These are phyloP conservation scores for Trichoderma aggressivum DNA, from an alignment of 2,329 filamentous ascomycete genomes.

Conservation along the genomic window DNA sequence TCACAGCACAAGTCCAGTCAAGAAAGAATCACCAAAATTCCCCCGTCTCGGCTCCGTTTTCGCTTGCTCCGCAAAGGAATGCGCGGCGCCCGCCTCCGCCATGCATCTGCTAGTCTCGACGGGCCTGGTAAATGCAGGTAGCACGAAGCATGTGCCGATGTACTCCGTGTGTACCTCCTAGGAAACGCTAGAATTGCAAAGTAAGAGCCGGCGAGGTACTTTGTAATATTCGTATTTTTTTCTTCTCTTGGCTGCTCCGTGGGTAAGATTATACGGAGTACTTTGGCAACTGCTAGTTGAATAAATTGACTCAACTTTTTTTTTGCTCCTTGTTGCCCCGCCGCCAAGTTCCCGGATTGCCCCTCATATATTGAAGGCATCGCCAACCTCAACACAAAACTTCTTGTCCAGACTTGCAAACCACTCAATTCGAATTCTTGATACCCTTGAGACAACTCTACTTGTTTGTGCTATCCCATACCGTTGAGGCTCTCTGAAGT, in stretches of 20 bases:
- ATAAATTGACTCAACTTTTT: slow-evolving; percentile 1
- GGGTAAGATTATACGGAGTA: background rate
- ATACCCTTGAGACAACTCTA: background rate
- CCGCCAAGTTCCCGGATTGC: background rate
- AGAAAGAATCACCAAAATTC: background rate
- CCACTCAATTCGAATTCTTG: background rate
- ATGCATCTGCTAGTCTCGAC: background rate
- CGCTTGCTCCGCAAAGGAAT: slow-evolving; percentile 9
- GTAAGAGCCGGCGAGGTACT: background rate
- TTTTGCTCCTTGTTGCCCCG: slow-evolving; percentile 1
- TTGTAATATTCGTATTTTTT: background rate
- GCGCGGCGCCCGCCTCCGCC: slow-evolving; percentile 11
- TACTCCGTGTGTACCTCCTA: slow-evolving; percentile 7
- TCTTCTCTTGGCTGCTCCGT: background rate
- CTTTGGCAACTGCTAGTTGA: background rate
- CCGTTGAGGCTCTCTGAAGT: background rate
- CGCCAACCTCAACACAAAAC: background rate
- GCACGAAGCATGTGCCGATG: background rate
- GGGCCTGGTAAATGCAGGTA: background rate
- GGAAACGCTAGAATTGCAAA: background rate
- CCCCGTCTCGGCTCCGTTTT: slow-evolving; percentile 9
- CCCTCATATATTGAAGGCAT: slow-evolving; percentile 17
- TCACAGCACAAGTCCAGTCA: background rate
- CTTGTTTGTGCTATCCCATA: background rate
- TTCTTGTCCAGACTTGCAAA: background rate